These are phyloP conservation scores for Mycena sp. DNA, from an alignment of 1,284 basidiomycete species.

Conservation along the genomic window DNA sequence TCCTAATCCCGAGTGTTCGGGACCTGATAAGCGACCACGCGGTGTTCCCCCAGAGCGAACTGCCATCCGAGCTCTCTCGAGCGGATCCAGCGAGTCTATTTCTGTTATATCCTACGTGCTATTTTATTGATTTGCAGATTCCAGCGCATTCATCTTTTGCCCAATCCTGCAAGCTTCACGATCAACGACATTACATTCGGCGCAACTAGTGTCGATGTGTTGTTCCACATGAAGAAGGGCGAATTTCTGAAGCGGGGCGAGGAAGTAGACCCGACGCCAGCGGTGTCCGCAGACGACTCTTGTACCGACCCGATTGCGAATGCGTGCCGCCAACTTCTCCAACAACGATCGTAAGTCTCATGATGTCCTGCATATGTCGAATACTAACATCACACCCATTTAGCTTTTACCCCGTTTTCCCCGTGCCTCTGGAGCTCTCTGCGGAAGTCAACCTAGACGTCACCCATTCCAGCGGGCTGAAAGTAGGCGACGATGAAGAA, in stretches of 20 bases:
- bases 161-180: constrained; percentile 89
- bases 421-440: constrained; percentile 77
- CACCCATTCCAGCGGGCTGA: constrained; percentile 70
- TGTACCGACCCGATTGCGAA: constrained; percentile 81
- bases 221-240: constrained; percentile 90
- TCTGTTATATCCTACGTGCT: not conserved
- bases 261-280: constrained; percentile 65
- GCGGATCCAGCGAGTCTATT: constrained; percentile 56
- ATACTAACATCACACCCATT: not conserved
- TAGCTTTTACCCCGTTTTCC: constrained; percentile 96
- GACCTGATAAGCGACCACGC: constrained; percentile 85
- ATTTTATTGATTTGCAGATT: not conserved
- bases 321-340: constrained; percentile 82
- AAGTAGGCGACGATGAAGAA: constrained; percentile 52
- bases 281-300: constrained; percentile 53
- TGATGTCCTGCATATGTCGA: not conserved
- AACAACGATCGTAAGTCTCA: constrained; percentile 81
- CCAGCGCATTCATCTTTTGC: constrained; percentile 81
- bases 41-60: constrained; percentile 88
- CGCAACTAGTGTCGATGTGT: constrained; percentile 82
- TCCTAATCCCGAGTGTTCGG: constrained; percentile 85
- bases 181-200: constrained; percentile 88
- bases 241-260: constrained; percentile 81
- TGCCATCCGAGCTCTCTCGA: constrained; percentile 55
- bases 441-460: constrained; percentile 90